Evolutionary conservation across 1,284 basidiomycete species (phyloP).

Genomic region (Puccinia hordei): DNA sequence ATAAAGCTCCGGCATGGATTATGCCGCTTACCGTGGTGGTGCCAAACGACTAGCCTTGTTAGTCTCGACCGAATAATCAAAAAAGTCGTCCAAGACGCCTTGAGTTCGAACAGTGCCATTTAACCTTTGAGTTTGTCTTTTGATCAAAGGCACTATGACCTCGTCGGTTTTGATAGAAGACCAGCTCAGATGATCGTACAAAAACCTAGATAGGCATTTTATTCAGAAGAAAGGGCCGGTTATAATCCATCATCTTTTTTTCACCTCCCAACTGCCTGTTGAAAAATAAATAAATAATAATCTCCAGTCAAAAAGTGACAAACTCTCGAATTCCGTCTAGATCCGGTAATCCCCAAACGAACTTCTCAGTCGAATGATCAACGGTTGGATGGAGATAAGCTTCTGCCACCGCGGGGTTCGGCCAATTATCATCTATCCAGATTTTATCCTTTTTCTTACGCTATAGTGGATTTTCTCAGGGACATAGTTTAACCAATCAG

Average conservation of each 20-base stretch:
- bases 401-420: slow-evolving; percentile 83
- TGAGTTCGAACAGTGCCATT: slow-evolving; percentile 31
- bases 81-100: slow-evolving; percentile 44
- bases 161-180: slow-evolving; percentile 83
- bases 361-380: slow-evolving; percentile 87
- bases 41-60: not conserved
- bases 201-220: slow-evolving; percentile 67
- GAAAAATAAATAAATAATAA: not conserved
- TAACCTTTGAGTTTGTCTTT: slow-evolving; percentile 60
- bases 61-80: slow-evolving; percentile 36
- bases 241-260: slow-evolving; percentile 55
- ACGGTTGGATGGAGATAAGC: slow-evolving; percentile 90
- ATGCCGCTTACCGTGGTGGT: not conserved
- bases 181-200: slow-evolving; percentile 86
- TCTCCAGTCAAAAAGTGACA: too few relatives aligned
- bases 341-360: slow-evolving; percentile 96
- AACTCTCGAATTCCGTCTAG: slow-evolving; percentile 75
- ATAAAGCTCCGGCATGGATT: not conserved
- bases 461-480: not conserved
- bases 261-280: not conserved
- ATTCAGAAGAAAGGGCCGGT: not conserved
- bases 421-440: slow-evolving; percentile 80
- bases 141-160: slow-evolving; percentile 87
- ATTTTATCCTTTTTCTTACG: slow-evolving; percentile 61
- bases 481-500: not conserved